Evolutionary conservation across 805 yeast species (phyloP).

Genomic region (Nakazawaea pomicola): DNA sequence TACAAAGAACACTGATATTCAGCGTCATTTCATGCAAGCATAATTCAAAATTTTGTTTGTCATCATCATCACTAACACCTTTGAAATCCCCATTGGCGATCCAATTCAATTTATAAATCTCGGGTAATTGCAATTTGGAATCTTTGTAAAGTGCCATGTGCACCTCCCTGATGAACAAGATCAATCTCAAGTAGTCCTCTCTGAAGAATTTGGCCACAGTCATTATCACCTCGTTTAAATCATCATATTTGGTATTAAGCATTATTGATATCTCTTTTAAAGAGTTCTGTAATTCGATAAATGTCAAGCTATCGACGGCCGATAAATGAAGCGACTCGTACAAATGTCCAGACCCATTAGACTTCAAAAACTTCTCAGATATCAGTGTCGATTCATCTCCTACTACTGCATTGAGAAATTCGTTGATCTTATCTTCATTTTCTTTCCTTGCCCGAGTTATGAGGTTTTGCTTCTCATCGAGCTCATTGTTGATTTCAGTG

Average conservation of each 20-base stretch:
- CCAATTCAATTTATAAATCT: constrained; percentile 11
- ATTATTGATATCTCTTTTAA: constrained; percentile 6
- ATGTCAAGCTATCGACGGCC: constrained; percentile 4
- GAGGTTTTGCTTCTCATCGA: not conserved
- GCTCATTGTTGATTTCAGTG: no score
- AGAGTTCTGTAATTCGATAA: constrained; percentile 7
- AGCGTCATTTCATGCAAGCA: constrained; percentile 6
- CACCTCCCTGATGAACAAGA: constrained; percentile 2
- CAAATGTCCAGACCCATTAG: not conserved
- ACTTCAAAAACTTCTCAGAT: not conserved
- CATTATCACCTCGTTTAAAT: not conserved
- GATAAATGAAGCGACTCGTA: constrained; percentile 2
- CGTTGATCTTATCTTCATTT: not conserved
- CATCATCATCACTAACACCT: no score
- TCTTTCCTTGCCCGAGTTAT: not conserved
- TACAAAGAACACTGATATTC: not conserved
- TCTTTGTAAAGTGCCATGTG: constrained; percentile 3
- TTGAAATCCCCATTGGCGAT: not conserved
- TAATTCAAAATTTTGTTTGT: constrained; percentile 2
- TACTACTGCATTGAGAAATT: constrained; percentile 1
- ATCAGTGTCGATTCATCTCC: constrained; percentile 6
- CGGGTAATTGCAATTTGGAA: constrained; percentile 3
- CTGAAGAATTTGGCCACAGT: constrained; percentile 7
- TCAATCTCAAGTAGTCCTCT: constrained; percentile 9
- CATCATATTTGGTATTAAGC: not conserved